These are phyloP conservation scores for Oldenlandia corymbosa DNA, from an alignment of 257 asterid species.

Conservation along the genomic window DNA sequence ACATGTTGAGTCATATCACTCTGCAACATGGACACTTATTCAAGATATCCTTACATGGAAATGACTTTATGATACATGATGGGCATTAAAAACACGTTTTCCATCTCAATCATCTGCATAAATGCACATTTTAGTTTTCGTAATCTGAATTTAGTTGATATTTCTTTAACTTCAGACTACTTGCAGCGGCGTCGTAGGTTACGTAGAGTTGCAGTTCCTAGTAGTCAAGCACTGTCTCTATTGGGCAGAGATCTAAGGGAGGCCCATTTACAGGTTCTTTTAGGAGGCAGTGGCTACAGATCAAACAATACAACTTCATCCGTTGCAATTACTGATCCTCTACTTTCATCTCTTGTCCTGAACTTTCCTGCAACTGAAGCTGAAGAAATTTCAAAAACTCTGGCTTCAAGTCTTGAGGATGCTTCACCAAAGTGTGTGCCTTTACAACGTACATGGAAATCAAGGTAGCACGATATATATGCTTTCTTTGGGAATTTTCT, in stretches of 20 bases:
- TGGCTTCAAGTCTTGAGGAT: constrained; percentile 59
- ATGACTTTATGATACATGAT: background rate
- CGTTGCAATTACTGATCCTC: constrained; percentile 40
- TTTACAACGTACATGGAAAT: constrained; percentile 54
- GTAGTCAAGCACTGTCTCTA: constrained; percentile 64
- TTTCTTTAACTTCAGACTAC: constrained; percentile 52
- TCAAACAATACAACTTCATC: constrained; percentile 46
- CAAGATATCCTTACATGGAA: constrained; percentile 57
- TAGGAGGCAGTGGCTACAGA: constrained; percentile 57
- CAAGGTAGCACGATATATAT: constrained; percentile 41
- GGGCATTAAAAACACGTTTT: background rate
- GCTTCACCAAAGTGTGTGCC: constrained; percentile 29
- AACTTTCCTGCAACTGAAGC: constrained; percentile 57
- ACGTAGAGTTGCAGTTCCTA: constrained; percentile 62
- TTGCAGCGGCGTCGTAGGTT: constrained; percentile 64
- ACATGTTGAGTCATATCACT: constrained; percentile 67
- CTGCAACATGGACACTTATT: constrained; percentile 71
- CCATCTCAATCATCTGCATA: background rate
- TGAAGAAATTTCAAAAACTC: constrained; percentile 67
- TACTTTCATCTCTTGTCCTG: constrained; percentile 56
- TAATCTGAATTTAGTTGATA: background rate
- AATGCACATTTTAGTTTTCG: background rate
- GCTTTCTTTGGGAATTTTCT: background rate
- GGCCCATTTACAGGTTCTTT: constrained; percentile 78
- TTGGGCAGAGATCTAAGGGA: constrained; percentile 82